Conservation (phyloP, 2,329 filamentous ascomycete species). For the Pleomassaria siparia region DNA sequence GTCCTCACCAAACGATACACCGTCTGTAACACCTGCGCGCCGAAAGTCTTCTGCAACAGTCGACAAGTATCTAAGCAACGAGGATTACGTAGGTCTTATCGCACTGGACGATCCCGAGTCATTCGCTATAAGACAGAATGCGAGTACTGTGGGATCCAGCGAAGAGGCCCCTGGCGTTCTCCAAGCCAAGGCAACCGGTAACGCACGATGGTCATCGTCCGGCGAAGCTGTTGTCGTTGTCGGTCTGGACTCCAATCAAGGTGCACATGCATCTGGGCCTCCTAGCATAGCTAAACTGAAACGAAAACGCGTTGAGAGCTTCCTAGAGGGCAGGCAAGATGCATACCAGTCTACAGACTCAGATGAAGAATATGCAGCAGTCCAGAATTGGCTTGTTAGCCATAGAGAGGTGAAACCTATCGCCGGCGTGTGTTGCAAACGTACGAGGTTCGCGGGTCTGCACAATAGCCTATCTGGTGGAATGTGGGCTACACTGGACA, state of each 20-base stretch:
- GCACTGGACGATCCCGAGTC: constrained; percentile 52
- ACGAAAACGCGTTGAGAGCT: constrained; percentile 44
- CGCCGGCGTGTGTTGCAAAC: constrained; percentile 48
- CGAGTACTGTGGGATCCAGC: constrained; percentile 46
- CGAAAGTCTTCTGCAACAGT: constrained; percentile 27
- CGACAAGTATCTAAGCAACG: constrained; percentile 29
- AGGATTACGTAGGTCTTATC: constrained; percentile 45
- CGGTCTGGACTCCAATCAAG: constrained; percentile 11
- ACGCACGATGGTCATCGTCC: constrained; percentile 38
- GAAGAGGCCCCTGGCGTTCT: constrained; percentile 36
- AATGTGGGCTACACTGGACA: constrained; percentile 53
- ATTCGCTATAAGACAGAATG: constrained; percentile 50
- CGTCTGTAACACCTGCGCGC: constrained; percentile 24
- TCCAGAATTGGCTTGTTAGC: constrained; percentile 48
- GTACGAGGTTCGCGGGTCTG: constrained; percentile 52
- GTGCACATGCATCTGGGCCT: constrained; percentile 6
- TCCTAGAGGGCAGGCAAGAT: constrained; percentile 38
- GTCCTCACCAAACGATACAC: constrained; percentile 19
- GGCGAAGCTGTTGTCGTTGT: constrained; percentile 36
- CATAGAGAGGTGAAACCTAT: constrained; percentile 50
- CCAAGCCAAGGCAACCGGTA: constrained; percentile 35
- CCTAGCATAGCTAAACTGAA: constrained; percentile 41
- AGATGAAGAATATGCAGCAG: constrained; percentile 22
- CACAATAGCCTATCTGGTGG: constrained; percentile 47
- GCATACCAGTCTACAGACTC: constrained; percentile 16